Percentiles rank a stretch among this genome's conserved stretches.
Evolutionary conservation across 176 grass and related monocot genomes (phyloP).

Genomic region (Phoenix dactylifera): DNA sequence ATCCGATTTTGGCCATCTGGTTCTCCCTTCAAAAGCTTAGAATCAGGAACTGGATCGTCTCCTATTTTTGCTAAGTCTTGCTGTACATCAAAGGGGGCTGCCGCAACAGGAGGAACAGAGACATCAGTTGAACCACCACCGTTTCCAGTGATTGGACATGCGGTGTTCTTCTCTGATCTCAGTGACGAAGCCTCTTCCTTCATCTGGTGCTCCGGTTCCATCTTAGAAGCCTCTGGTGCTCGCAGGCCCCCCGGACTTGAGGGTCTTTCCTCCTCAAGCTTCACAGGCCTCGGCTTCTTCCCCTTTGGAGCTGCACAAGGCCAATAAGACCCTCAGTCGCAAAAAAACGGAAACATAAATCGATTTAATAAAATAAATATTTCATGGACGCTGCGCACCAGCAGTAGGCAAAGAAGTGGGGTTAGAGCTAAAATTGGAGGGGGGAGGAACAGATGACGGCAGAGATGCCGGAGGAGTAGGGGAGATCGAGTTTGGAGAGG

Average conservation of each 20-base stretch:
- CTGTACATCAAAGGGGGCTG: background rate
- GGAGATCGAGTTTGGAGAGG: constrained; percentile 37
- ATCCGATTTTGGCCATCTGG: constrained; percentile 33
- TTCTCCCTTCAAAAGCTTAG: constrained; percentile 23
- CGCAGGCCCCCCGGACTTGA: background rate
- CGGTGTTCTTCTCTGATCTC: constrained; percentile 53
- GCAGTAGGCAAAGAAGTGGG: constrained; percentile 32
- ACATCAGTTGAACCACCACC: constrained; percentile 9
- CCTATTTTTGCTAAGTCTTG: constrained; percentile 35
- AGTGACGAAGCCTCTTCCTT: constrained; percentile 22
- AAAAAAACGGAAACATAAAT: background rate
- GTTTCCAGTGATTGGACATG: constrained; percentile 24
- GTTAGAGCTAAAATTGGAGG: constrained; percentile 46
- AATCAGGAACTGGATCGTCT: constrained; percentile 32
- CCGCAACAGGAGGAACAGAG: constrained; percentile 2
- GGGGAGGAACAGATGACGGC: constrained; percentile 32
- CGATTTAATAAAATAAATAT: background rate
- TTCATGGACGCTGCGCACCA: constrained; percentile 21
- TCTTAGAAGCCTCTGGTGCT: constrained; percentile 21
- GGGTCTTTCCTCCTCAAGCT: constrained; percentile 49
- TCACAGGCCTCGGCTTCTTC: constrained; percentile 74
- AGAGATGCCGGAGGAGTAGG: constrained; percentile 10
- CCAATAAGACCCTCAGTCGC: background rate
- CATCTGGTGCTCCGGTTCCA: constrained; percentile 23
- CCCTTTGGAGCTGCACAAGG: constrained; percentile 61